Conservation (phyloP, 2,329 filamentous ascomycete species). For the Pezicula rhizophila region DNA sequence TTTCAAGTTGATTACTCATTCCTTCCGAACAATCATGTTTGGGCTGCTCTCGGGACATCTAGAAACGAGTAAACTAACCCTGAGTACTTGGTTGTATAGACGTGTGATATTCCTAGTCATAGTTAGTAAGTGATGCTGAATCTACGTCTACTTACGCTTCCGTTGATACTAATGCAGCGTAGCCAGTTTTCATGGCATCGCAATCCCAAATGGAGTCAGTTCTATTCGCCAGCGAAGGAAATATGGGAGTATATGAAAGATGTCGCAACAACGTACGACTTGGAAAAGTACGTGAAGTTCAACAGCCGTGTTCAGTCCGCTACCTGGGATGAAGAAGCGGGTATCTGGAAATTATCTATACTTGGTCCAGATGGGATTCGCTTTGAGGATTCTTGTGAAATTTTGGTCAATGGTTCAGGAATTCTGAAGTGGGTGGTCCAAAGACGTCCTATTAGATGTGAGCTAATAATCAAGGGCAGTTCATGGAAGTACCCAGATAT, state of each 20-base stretch:
- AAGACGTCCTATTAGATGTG: not conserved
- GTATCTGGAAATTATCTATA: slow-evolving; percentile 29
- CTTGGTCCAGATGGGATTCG: slow-evolving; percentile 2
- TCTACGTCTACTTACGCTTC: too few relatives aligned
- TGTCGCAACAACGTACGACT: slow-evolving; percentile 25
- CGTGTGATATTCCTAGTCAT: slow-evolving; percentile 50
- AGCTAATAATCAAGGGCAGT: not conserved
- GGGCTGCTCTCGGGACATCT: too few relatives aligned
- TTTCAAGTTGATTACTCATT: too few relatives aligned
- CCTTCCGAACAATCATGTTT: too few relatives aligned
- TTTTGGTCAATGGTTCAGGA: slow-evolving; percentile 42
- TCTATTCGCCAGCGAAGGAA: slow-evolving; percentile 23
- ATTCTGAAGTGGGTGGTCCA: slow-evolving; percentile 37
- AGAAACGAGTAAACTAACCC: too few relatives aligned
- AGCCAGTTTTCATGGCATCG: slow-evolving; percentile 10
- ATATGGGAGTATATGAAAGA: slow-evolving; percentile 29
- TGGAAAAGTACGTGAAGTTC: slow-evolving; percentile 37
- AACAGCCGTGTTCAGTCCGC: slow-evolving; percentile 36
- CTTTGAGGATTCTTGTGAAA: slow-evolving; percentile 36
- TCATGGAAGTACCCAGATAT: slow-evolving; percentile 44
- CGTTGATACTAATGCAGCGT: not conserved
- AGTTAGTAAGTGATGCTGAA: slow-evolving; percentile 45
- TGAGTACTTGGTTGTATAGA: slow-evolving; percentile 5
- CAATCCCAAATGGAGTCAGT: slow-evolving; percentile 25
- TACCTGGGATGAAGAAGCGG: slow-evolving; percentile 36